Conservation (phyloP, 306 rosid genomes). For the Cajanus cajan region DNA sequence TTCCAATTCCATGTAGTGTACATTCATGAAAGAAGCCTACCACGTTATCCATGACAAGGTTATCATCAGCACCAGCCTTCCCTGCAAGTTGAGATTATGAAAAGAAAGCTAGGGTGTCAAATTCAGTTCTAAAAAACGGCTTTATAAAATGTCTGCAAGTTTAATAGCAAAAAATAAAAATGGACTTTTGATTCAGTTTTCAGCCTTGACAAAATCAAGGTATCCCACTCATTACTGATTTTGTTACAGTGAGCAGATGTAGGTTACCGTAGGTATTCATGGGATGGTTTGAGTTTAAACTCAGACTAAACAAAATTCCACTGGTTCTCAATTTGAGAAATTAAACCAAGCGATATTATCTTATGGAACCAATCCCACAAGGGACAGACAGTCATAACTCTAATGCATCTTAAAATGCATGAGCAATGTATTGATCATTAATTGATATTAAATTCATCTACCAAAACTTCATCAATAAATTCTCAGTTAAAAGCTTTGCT, state of each 20-base stretch:
- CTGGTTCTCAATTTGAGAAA: not conserved
- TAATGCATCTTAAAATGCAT: not conserved
- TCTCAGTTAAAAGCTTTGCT: not conserved
- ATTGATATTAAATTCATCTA: not conserved
- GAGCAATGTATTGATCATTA: not conserved
- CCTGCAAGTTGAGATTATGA: conserved; percentile 39
- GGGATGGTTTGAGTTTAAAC: not conserved
- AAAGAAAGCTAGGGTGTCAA: not conserved
- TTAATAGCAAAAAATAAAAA: not conserved
- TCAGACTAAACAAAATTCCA: not conserved
- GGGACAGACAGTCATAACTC: not conserved
- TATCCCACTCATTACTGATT: not conserved
- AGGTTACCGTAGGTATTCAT: not conserved
- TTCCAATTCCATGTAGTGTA: conserved; percentile 25
- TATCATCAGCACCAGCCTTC: conserved; percentile 37
- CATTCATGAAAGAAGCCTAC: conserved; percentile 38
- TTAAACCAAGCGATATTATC: not conserved
- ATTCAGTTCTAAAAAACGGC: conserved; percentile 25
- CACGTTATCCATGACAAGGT: conserved; percentile 37
- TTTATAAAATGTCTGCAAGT: conserved; percentile 1
- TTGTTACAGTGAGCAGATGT: not conserved
- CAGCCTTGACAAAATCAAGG: conserved; percentile 6
- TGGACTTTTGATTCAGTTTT: not conserved
- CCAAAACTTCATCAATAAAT: not conserved
- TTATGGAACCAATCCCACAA: not conserved